Base-by-base conservation (phyloP, 78 protist genomes). In the Emiliania huxleyi region DNA sequence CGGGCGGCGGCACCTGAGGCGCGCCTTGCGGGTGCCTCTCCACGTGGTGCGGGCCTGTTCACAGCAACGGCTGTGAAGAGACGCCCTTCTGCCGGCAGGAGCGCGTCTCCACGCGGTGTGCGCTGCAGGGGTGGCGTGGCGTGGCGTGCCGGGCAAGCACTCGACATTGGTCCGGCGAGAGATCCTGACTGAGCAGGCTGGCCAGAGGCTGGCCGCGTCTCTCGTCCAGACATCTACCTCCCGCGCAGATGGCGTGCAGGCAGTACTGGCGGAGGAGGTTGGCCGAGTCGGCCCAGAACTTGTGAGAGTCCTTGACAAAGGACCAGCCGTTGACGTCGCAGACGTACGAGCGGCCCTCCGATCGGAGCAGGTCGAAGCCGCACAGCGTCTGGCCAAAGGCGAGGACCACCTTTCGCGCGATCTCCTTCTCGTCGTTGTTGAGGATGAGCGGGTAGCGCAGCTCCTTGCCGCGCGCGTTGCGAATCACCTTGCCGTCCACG, bases 321-420 rank as follows among this genome's bases (percentile, higher is more conserved):
- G 95, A 49, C 98, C 98, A 97, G 35, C 99, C 99, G 95, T 98
- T 98, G 55, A 98, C 99, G 94, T 98, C 99, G 95, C 98, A 97
- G 71, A 98, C 98, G 87, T 75, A 96, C 45, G 79, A 25, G 52
- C 40, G 6, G 38, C 75, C 91, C 26, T 56, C 35, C 33, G 69
- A 38, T 79, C 77, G 62, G 21, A 79, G 87, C 38, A 73, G 71
- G 44, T n/a, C 38, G 40, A 69, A 55, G 48, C 56, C 45, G 45
- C 91, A 91, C 25, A 94, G 48, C 42, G 94, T 93, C 92, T 97
- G 98, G 55, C 91, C 77, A 95, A 98, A 98, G 29, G 93, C 95
- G 26, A 69, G 84, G 75, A 69, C 88, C 12, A 97, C 93, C 83
- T 93, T 91, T 6, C 83, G 40, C 46, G 97, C 91, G 40, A 95